phyloP scores from a whole-genome alignment of 192 early-diverging fungal species.

The Coemansia sp. region DNA sequence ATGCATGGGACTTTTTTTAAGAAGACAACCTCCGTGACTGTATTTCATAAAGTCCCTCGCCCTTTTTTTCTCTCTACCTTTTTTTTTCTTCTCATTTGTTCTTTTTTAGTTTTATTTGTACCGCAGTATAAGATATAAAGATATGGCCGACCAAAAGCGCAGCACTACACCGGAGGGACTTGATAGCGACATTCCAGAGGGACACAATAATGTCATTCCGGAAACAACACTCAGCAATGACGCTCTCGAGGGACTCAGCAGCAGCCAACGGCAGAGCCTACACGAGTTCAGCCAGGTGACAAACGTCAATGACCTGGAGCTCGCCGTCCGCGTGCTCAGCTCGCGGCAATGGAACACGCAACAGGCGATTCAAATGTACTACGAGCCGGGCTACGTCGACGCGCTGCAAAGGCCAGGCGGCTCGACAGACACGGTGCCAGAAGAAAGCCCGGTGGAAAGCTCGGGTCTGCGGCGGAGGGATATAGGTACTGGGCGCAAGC shows the following conservation, averaged over 20 bases:
- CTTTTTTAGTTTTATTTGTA: too few relatives aligned
- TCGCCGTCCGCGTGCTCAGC: constrained; percentile 19
- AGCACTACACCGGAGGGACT: too few relatives aligned
- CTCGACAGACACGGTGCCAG: neutral
- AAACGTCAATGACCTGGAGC: constrained; percentile 14
- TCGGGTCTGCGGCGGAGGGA: neutral
- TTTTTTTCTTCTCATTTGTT: too few relatives aligned
- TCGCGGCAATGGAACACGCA: constrained; percentile 31
- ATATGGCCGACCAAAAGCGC: too few relatives aligned
- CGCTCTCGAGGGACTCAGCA: constrained; percentile 22
- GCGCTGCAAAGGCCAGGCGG: neutral
- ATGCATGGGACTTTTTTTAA: too few relatives aligned
- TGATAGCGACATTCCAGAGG: too few relatives aligned
- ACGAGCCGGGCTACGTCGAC: constrained; percentile 16
- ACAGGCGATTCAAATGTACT: constrained; percentile 34
- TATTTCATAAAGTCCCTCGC: too few relatives aligned
- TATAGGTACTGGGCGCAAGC: too few relatives aligned
- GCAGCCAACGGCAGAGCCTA: constrained; percentile 20
- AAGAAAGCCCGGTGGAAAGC: neutral
- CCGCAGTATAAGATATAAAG: too few relatives aligned
- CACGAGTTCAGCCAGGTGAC: constrained; percentile 37
- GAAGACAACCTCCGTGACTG: too few relatives aligned
- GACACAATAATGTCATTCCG: neutral
- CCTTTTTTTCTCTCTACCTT: too few relatives aligned
- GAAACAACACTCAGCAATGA: too few relatives aligned